Conservation (phyloP, 192 early-diverging fungal species). For the Rhizoclosmatium sp. region DNA sequence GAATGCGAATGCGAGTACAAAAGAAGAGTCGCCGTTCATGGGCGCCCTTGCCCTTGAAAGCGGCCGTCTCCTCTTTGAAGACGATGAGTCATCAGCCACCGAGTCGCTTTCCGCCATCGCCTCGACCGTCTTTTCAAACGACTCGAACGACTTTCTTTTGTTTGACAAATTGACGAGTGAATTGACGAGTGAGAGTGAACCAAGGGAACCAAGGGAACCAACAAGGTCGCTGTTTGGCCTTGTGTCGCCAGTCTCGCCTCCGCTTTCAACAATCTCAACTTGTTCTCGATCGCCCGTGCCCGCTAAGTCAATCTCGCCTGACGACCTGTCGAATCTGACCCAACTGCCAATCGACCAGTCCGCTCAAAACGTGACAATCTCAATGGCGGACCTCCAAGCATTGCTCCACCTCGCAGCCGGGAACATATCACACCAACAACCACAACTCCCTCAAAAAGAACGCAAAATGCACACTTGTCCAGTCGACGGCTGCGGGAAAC, state of each 20-base stretch:
- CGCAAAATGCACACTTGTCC: constrained; percentile 51
- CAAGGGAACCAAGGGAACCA: too few species aligned
- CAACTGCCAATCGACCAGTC: neutral
- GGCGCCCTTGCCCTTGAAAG: constrained; percentile 14
- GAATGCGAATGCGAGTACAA: too few species aligned
- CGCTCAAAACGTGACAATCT: neutral
- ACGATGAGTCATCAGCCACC: neutral
- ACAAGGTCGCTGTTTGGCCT: too few species aligned
- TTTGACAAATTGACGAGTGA: too few species aligned
- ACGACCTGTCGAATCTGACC: constrained; percentile 2
- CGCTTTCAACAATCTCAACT: neutral
- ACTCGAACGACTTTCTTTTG: neutral
- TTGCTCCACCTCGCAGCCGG: constrained; percentile 1
- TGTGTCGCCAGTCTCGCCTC: too few species aligned
- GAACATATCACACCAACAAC: neutral
- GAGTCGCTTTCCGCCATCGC: neutral
- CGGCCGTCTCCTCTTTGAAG: constrained; percentile 9
- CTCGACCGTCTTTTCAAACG: neutral
- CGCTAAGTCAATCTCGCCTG: constrained; percentile 11
- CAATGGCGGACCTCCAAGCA: constrained; percentile 7
- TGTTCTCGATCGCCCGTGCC: constrained; percentile 1
- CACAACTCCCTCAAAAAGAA: constrained; percentile 14
- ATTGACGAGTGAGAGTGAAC: too few species aligned
- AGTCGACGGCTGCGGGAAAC: constrained; percentile 64
- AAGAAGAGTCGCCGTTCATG: constrained; percentile 2